Evolutionary conservation across 2,329 filamentous ascomycete species (phyloP).

Genomic region (Talaromyces sp.): DNA sequence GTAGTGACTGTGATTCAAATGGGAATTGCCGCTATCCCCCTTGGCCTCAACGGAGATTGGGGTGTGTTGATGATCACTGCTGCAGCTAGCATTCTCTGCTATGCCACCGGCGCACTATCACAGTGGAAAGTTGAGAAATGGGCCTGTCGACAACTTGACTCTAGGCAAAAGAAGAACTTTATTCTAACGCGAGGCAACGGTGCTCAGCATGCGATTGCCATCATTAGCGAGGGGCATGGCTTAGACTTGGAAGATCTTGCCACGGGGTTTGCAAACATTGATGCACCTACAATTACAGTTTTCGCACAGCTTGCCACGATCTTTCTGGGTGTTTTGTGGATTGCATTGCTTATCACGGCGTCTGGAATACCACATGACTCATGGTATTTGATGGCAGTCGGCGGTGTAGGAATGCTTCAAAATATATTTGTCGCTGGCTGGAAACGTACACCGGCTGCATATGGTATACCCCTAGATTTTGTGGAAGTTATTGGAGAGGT

Average conservation of each 20-base stretch:
- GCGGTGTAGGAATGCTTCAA: slow-evolving; percentile 38
- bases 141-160: slow-evolving; percentile 27
- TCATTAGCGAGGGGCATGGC: slow-evolving; percentile 28
- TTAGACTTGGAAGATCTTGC: slow-evolving; percentile 42
- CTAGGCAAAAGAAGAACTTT: slow-evolving; percentile 21
- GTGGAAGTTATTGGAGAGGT: slow-evolving; percentile 21
- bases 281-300: slow-evolving; percentile 9
- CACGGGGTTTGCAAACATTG: slow-evolving; percentile 16
- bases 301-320: slow-evolving; percentile 18
- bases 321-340: slow-evolving; percentile 32
- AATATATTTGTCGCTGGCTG: slow-evolving; percentile 33
- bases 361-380: slow-evolving; percentile 31
- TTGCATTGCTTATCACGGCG: slow-evolving; percentile 37
- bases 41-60: slow-evolving; percentile 31
- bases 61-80: slow-evolving; percentile 36
- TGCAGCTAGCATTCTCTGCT: slow-evolving; percentile 33
- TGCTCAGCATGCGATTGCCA: slow-evolving; percentile 34
- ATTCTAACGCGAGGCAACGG: slow-evolving; percentile 40
- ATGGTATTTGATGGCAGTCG: slow-evolving; percentile 40
- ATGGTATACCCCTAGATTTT: slow-evolving; percentile 26
- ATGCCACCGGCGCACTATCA: slow-evolving; percentile 29
- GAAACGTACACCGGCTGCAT: slow-evolving; percentile 22
- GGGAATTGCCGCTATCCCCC: slow-evolving; percentile 31
- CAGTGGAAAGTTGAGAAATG: slow-evolving; percentile 45
- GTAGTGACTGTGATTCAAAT: slow-evolving; percentile 22